Conservation (phyloP, 257 asterid species). For the Rehmannia glutinosa region DNA sequence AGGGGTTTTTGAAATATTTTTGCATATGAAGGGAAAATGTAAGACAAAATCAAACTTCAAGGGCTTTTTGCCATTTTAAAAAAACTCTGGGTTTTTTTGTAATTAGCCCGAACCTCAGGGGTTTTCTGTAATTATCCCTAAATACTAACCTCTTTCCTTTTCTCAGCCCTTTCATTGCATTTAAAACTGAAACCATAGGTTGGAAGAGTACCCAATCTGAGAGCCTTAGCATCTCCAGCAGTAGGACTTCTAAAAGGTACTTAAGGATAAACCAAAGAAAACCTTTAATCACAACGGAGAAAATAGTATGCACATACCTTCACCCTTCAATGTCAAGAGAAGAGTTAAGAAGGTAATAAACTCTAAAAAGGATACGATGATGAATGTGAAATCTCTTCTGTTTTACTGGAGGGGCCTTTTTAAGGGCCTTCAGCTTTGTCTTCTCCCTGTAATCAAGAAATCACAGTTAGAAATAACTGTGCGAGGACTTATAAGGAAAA, state of each 20-base stretch:
- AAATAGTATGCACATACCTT: not conserved
- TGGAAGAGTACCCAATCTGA: conserved; percentile 71
- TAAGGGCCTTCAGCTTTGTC: conserved; percentile 35
- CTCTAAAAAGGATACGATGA: conserved; percentile 44
- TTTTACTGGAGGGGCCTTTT: conserved; percentile 36
- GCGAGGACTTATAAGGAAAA: not conserved
- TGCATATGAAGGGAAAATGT: no score
- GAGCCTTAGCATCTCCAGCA: conserved; percentile 58
- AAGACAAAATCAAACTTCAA: no score
- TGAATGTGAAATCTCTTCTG: conserved; percentile 37
- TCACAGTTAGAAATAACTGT: conserved; percentile 14
- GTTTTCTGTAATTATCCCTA: no score
- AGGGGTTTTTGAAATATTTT: no score
- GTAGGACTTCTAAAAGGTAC: conserved; percentile 53
- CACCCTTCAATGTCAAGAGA: conserved; percentile 4
- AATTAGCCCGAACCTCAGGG: no score
- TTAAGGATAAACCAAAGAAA: conserved; percentile 44
- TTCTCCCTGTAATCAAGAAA: conserved; percentile 39
- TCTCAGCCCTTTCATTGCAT: conserved; percentile 97
- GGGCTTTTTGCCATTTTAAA: no score
- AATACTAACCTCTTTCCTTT: conserved; percentile 78
- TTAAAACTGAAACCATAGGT: conserved; percentile 72
- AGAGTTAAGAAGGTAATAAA: not conserved
- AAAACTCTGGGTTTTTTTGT: no score
- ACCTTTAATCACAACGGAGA: not conserved